Conservation (phyloP, 495 filamentous ascomycete genomes). For the Lepraria neglecta region DNA sequence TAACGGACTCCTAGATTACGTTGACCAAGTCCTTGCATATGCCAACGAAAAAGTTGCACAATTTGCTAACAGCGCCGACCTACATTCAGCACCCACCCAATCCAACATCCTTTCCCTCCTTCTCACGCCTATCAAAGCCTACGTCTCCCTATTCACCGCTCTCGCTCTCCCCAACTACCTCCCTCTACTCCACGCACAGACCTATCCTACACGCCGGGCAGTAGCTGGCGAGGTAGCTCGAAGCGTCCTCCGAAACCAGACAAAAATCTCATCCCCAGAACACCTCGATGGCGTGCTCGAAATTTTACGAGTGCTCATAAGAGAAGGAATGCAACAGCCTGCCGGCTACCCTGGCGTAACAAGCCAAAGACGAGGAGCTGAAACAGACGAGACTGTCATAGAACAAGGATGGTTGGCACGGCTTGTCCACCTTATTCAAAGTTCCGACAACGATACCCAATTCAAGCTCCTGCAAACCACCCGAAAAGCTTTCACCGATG, state of each 20-base stretch:
- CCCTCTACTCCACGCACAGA: slow-evolving; percentile 82
- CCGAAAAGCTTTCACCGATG: slow-evolving; percentile 80
- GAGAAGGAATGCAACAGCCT: slow-evolving; percentile 81
- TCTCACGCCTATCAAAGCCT: slow-evolving; percentile 79
- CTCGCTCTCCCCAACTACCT: slow-evolving; percentile 86
- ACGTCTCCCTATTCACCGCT: slow-evolving; percentile 88
- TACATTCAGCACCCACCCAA: slow-evolving; percentile 82
- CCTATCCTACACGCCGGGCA: slow-evolving; percentile 83
- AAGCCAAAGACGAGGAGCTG: slow-evolving; percentile 53
- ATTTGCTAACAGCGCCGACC: slow-evolving; percentile 85
- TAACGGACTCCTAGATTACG: slow-evolving; percentile 57
- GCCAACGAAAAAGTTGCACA: slow-evolving; percentile 83
- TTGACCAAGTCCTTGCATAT: slow-evolving; percentile 88
- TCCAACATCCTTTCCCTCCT: slow-evolving; percentile 83
- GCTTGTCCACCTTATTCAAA: slow-evolving; percentile 80
- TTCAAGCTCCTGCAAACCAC: slow-evolving; percentile 89
- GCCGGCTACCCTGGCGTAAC: slow-evolving; percentile 76
- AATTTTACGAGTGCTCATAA: slow-evolving; percentile 81
- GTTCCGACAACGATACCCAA: slow-evolving; percentile 82
- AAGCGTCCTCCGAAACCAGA: slow-evolving; percentile 72
- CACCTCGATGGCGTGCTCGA: slow-evolving; percentile 87
- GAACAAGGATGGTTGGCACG: slow-evolving; percentile 95
- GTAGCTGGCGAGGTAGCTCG: slow-evolving; percentile 82
- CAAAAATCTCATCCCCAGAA: slow-evolving; percentile 62
- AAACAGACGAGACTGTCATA: slow-evolving; percentile 94